phyloP scores from a whole-genome alignment of 2,329 filamentous ascomycete genomes.

The Penicillium psychrosexuale region DNA sequence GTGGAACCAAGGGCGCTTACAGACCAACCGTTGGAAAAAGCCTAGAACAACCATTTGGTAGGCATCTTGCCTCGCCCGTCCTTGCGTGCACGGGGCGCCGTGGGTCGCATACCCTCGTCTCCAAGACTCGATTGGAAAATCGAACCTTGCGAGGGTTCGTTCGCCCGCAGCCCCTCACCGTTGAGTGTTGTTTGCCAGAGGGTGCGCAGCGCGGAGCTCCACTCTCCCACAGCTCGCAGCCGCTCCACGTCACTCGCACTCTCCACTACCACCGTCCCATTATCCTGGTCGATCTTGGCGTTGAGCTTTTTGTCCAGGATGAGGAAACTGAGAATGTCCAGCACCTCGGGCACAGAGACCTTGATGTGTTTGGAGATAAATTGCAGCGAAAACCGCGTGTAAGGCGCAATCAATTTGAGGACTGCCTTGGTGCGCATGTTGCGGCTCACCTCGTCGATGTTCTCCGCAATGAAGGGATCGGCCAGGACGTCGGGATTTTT shows the following conservation, averaged over 20 bases:
- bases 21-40: neutral
- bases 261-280: conserved; percentile 77
- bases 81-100: conserved; percentile 22
- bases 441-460: conserved; percentile 97
- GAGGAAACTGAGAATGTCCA: conserved; percentile 92
- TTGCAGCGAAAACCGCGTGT: conserved; percentile 81
- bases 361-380: conserved; percentile 88
- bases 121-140: conserved; percentile 33
- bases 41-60: neutral
- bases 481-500: conserved; percentile 84
- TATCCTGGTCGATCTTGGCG: conserved; percentile 85
- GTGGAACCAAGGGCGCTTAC: conserved; percentile 7
- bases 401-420: conserved; percentile 87
- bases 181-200: conserved; percentile 72
- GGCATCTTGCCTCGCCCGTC: conserved; percentile 11
- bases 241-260: conserved; percentile 67
- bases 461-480: conserved; percentile 95
- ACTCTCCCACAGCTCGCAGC: conserved; percentile 67
- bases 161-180: conserved; percentile 62
- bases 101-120: conserved; percentile 30
- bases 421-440: conserved; percentile 98
- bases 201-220: conserved; percentile 66
- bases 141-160: conserved; percentile 34
- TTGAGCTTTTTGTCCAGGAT: conserved; percentile 86
- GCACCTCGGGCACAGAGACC: conserved; percentile 80